Percentiles rank a stretch among this genome's conserved stretches.
phyloP scores from a whole-genome alignment of 2,329 filamentous ascomycete species.

The Albifimbria verrucaria region DNA sequence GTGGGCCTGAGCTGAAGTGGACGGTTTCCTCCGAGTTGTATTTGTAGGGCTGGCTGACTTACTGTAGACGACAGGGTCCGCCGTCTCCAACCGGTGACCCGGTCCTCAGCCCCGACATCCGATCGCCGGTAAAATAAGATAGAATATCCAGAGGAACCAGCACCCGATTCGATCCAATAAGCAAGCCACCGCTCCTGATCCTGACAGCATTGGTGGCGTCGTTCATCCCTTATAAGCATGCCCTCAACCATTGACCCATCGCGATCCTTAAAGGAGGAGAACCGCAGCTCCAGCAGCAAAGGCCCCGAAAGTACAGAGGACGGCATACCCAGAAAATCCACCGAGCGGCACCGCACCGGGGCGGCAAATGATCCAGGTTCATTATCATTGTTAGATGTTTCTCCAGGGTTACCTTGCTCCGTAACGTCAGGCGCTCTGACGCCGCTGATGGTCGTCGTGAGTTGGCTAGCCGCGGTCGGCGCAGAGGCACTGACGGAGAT shows the following conservation, averaged over 20 bases:
- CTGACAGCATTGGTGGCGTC: no score
- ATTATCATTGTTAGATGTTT: slow-evolving; percentile 5
- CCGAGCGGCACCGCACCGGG: background rate
- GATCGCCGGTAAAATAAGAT: background rate
- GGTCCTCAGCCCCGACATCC: background rate
- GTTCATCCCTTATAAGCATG: no score
- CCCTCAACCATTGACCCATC: no score
- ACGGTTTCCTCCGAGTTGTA: background rate
- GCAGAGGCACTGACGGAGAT: slow-evolving; percentile 28
- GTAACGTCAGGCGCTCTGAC: no score
- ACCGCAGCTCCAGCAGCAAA: background rate
- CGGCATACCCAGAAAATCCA: background rate
- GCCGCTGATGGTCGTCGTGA: slow-evolving; percentile 30
- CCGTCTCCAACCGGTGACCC: background rate
- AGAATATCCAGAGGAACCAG: no score
- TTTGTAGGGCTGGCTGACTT: no score
- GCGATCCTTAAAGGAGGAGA: background rate
- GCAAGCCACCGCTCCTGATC: background rate
- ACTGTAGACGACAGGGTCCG: no score
- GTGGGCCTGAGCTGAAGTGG: background rate
- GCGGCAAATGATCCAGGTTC: background rate
- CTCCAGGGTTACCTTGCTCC: no score
- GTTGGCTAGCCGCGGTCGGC: slow-evolving; percentile 27
- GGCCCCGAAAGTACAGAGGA: background rate
- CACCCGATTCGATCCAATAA: no score